A percentile compares a stretch with the other conserved stretches of the same genome.
Conservation (phyloP, 2,329 filamentous ascomycete genomes). For the Fusarium euwallaceae region DNA sequence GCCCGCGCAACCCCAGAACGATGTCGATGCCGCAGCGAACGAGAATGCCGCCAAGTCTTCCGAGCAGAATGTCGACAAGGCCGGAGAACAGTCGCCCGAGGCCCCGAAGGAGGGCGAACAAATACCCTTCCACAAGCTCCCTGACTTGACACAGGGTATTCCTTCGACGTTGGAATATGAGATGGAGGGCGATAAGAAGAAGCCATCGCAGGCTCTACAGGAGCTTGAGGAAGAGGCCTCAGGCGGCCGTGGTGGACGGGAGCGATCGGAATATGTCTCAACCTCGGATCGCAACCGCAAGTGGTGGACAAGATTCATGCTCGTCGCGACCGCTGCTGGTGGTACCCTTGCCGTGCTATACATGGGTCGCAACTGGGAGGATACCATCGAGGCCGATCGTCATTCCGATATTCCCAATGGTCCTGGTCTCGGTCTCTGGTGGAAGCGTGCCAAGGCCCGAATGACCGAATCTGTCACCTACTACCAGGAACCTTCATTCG, state of each 20-base stretch:
- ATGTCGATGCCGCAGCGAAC: constrained; percentile 28
- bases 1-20: constrained; percentile 33
- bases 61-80: constrained; percentile 32
- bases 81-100: constrained; percentile 45
- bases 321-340: constrained; percentile 70
- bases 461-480: constrained; percentile 84
- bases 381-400: constrained; percentile 77
- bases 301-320: constrained; percentile 80
- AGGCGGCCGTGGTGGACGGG: constrained; percentile 54
- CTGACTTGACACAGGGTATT: constrained; percentile 94
- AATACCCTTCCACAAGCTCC: constrained; percentile 76
- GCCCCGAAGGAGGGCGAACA: constrained; percentile 54
- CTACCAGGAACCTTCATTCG: constrained; percentile 96
- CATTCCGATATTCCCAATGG: constrained; percentile 83
- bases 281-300: constrained; percentile 88
- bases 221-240: constrained; percentile 54
- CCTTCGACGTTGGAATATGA: constrained; percentile 91
- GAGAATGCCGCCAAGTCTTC: constrained; percentile 27
- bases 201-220: constrained; percentile 50
- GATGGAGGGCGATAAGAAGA: constrained; percentile 61
- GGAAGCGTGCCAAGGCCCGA: constrained; percentile 82
- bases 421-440: constrained; percentile 82
- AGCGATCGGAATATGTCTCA: constrained; percentile 83
- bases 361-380: constrained; percentile 90
- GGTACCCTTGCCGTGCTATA: constrained; percentile 74